phyloP scores from a whole-genome alignment of 1,139 yeast species.

The Kodamaea arcana region DNA sequence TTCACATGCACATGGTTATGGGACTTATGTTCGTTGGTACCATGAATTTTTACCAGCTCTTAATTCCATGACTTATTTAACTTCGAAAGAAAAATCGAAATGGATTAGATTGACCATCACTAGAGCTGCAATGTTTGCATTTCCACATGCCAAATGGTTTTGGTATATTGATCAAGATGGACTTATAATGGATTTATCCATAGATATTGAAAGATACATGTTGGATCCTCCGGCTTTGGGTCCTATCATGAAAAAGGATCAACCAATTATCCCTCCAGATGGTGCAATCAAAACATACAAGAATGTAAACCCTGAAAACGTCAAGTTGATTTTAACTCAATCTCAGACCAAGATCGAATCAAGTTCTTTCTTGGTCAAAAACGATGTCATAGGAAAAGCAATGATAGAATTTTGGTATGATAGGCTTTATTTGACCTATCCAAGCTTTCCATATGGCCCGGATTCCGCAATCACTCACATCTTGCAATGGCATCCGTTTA shows the following conservation, averaged over 20 bases:
- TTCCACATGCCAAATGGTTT: constrained; percentile 78
- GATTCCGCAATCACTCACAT: constrained; percentile 74
- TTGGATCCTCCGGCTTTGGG: constrained; percentile 54
- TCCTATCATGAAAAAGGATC: constrained; percentile 58
- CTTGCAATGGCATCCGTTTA: constrained; percentile 88
- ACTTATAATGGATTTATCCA: constrained; percentile 60
- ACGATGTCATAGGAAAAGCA: constrained; percentile 60
- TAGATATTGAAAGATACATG: constrained; percentile 54
- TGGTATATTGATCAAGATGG: constrained; percentile 82
- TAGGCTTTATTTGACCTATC: constrained; percentile 61
- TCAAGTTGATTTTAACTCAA: constrained; percentile 64
- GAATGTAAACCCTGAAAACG: constrained; percentile 48
- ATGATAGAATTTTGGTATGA: constrained; percentile 76
- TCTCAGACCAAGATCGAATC: constrained; percentile 57
- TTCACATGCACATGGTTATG: constrained; percentile 71
- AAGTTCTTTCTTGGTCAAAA: constrained; percentile 62
- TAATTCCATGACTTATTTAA: constrained; percentile 38
- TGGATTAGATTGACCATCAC: constrained; percentile 61
- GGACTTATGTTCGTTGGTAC: constrained; percentile 74
- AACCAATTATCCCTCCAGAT: constrained; percentile 63
- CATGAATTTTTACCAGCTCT: constrained; percentile 72
- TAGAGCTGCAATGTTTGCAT: constrained; percentile 83
- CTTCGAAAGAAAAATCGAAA: constrained; percentile 32
- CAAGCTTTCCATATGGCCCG: constrained; percentile 56
- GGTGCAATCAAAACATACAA: constrained; percentile 70